Percentiles rank a stretch among this genome's conserved stretches.
Evolutionary conservation across 2,329 filamentous ascomycete genomes (phyloP).

Genomic region (Sarocladium strictum): DNA sequence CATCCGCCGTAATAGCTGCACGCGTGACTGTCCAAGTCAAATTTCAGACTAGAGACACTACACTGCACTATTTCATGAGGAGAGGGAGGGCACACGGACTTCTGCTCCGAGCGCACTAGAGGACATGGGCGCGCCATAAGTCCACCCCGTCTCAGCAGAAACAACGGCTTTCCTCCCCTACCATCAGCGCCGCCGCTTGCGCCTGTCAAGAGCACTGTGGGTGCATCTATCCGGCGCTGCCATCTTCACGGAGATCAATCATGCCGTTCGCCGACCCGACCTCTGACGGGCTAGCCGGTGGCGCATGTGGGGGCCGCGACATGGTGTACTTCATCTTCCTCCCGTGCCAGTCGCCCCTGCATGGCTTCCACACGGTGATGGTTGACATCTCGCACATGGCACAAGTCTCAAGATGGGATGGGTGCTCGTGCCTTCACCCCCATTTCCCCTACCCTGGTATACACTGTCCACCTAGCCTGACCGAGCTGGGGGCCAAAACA

Average conservation of each 20-base stretch:
- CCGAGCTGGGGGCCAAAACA: background rate
- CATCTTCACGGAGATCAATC: too few species aligned
- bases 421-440: too few species aligned
- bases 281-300: too few species aligned
- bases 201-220: too few species aligned
- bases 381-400: background rate
- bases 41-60: too few species aligned
- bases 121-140: background rate
- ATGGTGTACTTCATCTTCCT: too few species aligned
- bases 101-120: background rate
- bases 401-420: too few species aligned
- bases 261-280: too few species aligned
- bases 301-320: background rate
- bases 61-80: background rate
- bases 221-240: too few species aligned
- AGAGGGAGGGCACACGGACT: slow-evolving; percentile 2
- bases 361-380: background rate
- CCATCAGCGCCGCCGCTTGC: background rate
- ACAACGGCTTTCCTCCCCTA: background rate
- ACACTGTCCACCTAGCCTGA: background rate
- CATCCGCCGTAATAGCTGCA: background rate
- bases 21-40: too few species aligned
- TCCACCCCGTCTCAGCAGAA: too few species aligned
- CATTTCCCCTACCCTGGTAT: background rate
- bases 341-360: background rate